Evolutionary conservation across 1,139 yeast genomes (phyloP), one percentile per base, ranked within the genome.

Genomic region (Diutina scorzettiae): DNA sequence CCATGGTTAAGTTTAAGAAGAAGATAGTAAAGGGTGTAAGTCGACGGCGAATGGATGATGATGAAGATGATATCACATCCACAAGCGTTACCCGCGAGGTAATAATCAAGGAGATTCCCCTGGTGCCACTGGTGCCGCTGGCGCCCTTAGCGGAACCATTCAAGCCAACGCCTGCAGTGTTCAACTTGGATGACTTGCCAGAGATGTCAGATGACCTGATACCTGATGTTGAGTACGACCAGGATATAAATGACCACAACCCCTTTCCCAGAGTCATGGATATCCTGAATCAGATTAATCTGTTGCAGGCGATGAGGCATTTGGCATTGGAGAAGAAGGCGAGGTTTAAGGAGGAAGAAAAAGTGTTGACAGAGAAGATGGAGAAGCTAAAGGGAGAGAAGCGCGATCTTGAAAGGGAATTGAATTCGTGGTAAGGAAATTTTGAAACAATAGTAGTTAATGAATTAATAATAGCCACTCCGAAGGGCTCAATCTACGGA

Each of bases 1-100:
- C n/a, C n/a, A 44, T 34, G 37, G 49, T 46, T 14, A 42, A 45
- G 18, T 58, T 58, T 50, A 58, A 58, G 47, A 54, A 52, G 52
- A 58, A 57, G 45, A 41, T 37, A 5, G 41, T 47, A 23, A 48
- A 48, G 40, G 48, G 16, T 11, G 27, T 18, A 24, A 14, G 34
- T 29, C 25, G 42, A 14, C 31, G 37, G 8, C 27, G 39, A n/a
- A 12, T 33, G 11, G 39, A 24, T 5, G 41, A 37, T 7, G 37
- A 33, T 19, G 29, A 4, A 9, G 19, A 5, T 23, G 42, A 19
- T 17, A 17, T 18, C 14, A 31, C 39, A n/a, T 19, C 20, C 24
- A 30, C 25, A 3, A 24, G 14, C 19, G 20, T 29, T 7, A 19
- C 27, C 17, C 9, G 25, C 28, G 14, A 24, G 14, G 9, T 14